Evolutionary conservation across 2,329 filamentous ascomycete genomes (phyloP).

Genomic region (Lasiodiplodia hormozganensis): DNA sequence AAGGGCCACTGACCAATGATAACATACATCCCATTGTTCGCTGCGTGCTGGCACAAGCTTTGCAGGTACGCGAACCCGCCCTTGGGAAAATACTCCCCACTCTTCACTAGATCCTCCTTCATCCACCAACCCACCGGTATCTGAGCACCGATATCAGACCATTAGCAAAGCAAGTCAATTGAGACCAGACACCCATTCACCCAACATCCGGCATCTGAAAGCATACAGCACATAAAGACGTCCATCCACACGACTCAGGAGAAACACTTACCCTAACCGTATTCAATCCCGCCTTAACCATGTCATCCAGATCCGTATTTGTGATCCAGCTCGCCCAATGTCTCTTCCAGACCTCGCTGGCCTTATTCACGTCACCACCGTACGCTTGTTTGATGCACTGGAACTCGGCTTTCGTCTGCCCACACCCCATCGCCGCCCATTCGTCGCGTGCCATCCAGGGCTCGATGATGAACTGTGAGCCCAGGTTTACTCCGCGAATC

Average conservation of each 20-base stretch:
- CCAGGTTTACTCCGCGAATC: constrained; percentile 64
- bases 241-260: background rate
- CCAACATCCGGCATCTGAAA: no score
- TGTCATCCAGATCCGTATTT: constrained; percentile 56
- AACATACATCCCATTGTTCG: constrained; percentile 59
- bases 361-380: constrained; percentile 39
- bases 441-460: constrained; percentile 59
- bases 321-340: constrained; percentile 62
- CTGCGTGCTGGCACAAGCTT: constrained; percentile 56
- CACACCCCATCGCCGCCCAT: constrained; percentile 59
- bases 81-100: constrained; percentile 59
- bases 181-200: background rate
- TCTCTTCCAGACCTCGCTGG: constrained; percentile 55
- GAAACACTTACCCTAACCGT: constrained; percentile 50
- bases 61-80: constrained; percentile 35
- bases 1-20: constrained; percentile 46
- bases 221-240: background rate
- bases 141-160: background rate
- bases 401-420: constrained; percentile 56
- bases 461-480: constrained; percentile 60
- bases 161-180: background rate
- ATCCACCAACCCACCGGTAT: constrained; percentile 65
- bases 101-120: constrained; percentile 55
- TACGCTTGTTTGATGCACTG: constrained; percentile 54
- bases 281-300: constrained; percentile 60